Evolutionary conservation across 2,329 filamentous ascomycete genomes (phyloP).

Genomic region (Xylaria sp.): DNA sequence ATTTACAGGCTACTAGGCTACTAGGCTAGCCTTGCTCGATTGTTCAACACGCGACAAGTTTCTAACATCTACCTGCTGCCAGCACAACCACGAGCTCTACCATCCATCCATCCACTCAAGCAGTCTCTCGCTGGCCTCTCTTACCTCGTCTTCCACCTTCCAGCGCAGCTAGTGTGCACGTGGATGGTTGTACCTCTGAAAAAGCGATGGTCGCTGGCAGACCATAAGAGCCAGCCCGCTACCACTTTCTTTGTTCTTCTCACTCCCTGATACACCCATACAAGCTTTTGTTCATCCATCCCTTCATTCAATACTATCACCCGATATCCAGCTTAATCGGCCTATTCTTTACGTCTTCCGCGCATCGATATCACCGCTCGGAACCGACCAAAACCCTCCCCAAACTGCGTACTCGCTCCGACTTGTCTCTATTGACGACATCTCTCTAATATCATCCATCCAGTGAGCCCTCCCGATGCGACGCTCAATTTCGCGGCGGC

Average conservation of each 20-base stretch:
- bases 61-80: slow-evolving; percentile 30
- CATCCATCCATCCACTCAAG: not conserved
- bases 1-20: slow-evolving; percentile 17
- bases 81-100: slow-evolving; percentile 23
- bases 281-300: slow-evolving; percentile 15
- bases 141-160: slow-evolving; percentile 33
- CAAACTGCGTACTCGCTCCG: not conserved
- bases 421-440: not conserved
- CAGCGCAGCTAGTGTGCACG: slow-evolving; percentile 23
- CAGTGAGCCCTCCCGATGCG: slow-evolving; percentile 40
- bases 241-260: slow-evolving; percentile 40
- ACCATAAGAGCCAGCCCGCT: slow-evolving; percentile 40
- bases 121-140: not conserved
- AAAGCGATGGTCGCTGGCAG: slow-evolving; percentile 45
- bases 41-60: slow-evolving; percentile 46
- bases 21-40: slow-evolving; percentile 36
- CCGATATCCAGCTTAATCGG: not conserved
- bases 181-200: slow-evolving; percentile 39
- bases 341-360: not conserved
- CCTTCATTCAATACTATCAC: slow-evolving; percentile 24
- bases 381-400: not conserved
- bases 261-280: slow-evolving; percentile 38
- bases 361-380: slow-evolving; percentile 1
- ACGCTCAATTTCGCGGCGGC: slow-evolving; percentile 30
- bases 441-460: slow-evolving; percentile 29